Evolutionary conservation across 2,329 filamentous ascomycete genomes (phyloP).

Genomic region (Dothistroma septosporum): DNA sequence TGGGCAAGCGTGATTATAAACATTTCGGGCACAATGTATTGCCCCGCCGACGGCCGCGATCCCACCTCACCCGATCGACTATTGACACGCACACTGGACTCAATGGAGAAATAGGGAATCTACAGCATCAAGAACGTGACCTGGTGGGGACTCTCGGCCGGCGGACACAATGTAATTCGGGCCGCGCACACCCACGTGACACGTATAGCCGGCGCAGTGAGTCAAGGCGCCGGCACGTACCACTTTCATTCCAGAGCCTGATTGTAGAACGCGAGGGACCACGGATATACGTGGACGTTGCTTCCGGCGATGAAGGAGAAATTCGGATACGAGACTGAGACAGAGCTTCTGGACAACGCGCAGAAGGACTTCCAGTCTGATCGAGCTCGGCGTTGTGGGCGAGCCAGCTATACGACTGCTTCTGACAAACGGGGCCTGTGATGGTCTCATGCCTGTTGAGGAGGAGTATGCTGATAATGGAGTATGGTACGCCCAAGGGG

Average conservation of each 20-base stretch:
- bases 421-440: conserved; percentile 58
- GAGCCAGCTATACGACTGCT: conserved; percentile 55
- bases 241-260: conserved; percentile 58
- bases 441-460: conserved; percentile 65
- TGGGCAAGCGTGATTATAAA: conserved; percentile 62
- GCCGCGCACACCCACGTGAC: conserved; percentile 63
- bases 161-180: conserved; percentile 63
- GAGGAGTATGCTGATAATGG: conserved; percentile 62
- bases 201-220: conserved; percentile 53
- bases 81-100: conserved; percentile 59
- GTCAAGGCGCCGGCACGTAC: conserved; percentile 61
- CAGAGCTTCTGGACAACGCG: conserved; percentile 53
- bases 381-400: conserved; percentile 57
- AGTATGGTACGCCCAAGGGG: conserved; percentile 63
- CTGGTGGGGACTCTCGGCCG: conserved; percentile 62
- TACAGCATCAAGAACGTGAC: conserved; percentile 57
- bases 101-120: conserved; percentile 49
- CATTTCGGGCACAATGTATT: conserved; percentile 65
- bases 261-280: conserved; percentile 59
- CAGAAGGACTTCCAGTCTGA: conserved; percentile 59
- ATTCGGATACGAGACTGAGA: conserved; percentile 56
- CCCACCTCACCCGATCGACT: conserved; percentile 57
- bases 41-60: conserved; percentile 59
- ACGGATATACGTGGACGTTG: conserved; percentile 52
- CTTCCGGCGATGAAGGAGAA: conserved; percentile 53